phyloP scores from a whole-genome alignment of 768 basidiomycete species.

The Cystofilobasidium bisporidii region DNA sequence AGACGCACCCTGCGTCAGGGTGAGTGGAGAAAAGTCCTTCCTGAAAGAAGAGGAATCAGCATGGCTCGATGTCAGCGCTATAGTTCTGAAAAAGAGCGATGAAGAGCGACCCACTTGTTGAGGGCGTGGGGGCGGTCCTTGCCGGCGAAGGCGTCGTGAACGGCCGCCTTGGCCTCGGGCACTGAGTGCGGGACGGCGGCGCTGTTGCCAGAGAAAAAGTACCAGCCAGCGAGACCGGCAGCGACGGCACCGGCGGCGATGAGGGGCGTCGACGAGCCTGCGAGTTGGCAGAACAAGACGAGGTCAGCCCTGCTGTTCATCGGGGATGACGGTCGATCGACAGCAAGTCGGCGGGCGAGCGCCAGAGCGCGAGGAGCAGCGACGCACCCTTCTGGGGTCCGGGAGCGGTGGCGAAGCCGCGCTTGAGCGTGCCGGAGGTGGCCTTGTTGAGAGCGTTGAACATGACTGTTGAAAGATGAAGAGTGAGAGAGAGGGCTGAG shows the following conservation, averaged over 20 bases:
- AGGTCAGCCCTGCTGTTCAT: not conserved
- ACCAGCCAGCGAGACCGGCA: not conserved
- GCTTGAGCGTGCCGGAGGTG: not conserved
- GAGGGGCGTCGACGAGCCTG: not conserved
- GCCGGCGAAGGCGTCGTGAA: conserved; percentile 11
- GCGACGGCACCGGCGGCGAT: conserved; percentile 1
- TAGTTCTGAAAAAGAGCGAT: not conserved
- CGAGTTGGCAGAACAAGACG: not conserved
- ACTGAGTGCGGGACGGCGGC: not conserved
- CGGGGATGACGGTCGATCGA: not conserved
- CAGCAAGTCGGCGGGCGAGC: not conserved
- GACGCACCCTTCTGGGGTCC: not conserved
- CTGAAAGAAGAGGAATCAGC: too few relatives aligned
- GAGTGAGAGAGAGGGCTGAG: not conserved
- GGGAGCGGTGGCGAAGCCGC: conserved; percentile 3
- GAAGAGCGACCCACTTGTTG: conserved; percentile 5
- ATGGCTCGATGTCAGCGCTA: too few relatives aligned
- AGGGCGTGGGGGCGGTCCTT: conserved; percentile 14
- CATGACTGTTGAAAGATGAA: not conserved
- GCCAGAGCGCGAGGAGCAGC: not conserved
- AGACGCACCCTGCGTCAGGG: conserved; percentile 45
- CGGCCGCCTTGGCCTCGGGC: conserved; percentile 7
- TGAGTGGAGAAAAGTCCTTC: conserved; percentile 15
- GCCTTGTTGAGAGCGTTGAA: not conserved
- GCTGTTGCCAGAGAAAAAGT: not conserved